A percentile compares a stretch with the other conserved stretches of the same genome.
These are phyloP conservation scores for Chalciporus piperatus DNA, from an alignment of 768 basidiomycete genomes.

Conservation along the genomic window DNA sequence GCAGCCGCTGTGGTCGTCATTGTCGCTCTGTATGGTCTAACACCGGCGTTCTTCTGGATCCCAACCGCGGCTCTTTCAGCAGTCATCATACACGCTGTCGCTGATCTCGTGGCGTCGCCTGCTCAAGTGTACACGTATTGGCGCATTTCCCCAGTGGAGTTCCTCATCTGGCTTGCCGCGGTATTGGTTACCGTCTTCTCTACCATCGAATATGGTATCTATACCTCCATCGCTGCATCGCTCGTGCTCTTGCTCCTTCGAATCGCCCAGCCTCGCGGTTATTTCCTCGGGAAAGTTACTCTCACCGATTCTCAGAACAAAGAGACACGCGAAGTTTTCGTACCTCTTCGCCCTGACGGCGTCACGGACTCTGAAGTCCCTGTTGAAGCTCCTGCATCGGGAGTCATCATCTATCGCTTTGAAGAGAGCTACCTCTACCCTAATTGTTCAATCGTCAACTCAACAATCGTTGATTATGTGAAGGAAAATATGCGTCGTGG, in stretches of 20 bases:
- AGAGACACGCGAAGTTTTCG: slow-evolving; percentile 69
- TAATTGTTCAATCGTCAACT: slow-evolving; percentile 68
- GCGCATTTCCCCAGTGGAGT: slow-evolving; percentile 92
- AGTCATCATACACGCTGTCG: slow-evolving; percentile 92
- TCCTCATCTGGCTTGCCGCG: slow-evolving; percentile 82
- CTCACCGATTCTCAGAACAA: slow-evolving; percentile 43
- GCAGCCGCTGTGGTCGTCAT: slow-evolving; percentile 85
- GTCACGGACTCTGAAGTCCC: slow-evolving; percentile 68
- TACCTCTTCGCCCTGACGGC: slow-evolving; percentile 64
- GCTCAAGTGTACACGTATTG: slow-evolving; percentile 83
- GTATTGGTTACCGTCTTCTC: slow-evolving; percentile 90
- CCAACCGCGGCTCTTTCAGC: slow-evolving; percentile 82
- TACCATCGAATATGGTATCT: slow-evolving; percentile 92
- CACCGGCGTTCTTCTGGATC: slow-evolving; percentile 90
- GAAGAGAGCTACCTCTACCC: slow-evolving; percentile 91
- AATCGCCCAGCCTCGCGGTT: slow-evolving; percentile 81
- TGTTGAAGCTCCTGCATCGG: slow-evolving; percentile 77
- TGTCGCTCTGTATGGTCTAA: slow-evolving; percentile 92
- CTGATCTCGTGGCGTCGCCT: slow-evolving; percentile 84
- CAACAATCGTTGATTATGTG: slow-evolving; percentile 75
- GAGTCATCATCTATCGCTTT: slow-evolving; percentile 87
- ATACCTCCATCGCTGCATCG: slow-evolving; percentile 80
- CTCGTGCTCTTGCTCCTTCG: slow-evolving; percentile 79
- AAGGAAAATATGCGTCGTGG: slow-evolving; percentile 75
- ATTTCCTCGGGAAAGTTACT: slow-evolving; percentile 85